phyloP scores from a whole-genome alignment of 352 stramenopile species.

The Pythium monospermum region DNA sequence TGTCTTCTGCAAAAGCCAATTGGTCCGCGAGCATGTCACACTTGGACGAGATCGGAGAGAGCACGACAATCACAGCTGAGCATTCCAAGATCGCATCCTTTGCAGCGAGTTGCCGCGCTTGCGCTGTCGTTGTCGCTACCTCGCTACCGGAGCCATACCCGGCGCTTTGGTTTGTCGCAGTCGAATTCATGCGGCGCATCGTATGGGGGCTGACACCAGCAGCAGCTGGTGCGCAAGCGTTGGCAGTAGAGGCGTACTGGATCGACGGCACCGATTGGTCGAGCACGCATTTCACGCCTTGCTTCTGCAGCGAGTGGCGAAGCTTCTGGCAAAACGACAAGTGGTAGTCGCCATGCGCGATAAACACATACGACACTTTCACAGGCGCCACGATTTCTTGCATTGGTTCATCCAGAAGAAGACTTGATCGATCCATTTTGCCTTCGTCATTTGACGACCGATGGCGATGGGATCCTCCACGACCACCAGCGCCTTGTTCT shows the following conservation, averaged over 20 bases:
- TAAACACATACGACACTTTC: conserved; percentile 49
- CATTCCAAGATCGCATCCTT: conserved; percentile 75
- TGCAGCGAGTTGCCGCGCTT: conserved; percentile 59
- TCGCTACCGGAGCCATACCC: conserved; percentile 20
- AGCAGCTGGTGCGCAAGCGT: neutral
- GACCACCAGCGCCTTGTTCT: conserved; percentile 7
- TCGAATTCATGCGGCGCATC: conserved; percentile 8
- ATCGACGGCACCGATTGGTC: conserved; percentile 48
- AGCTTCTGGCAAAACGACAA: conserved; percentile 54
- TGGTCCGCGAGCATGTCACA: conserved; percentile 72
- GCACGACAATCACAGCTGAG: conserved; percentile 57
- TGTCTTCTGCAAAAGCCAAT: conserved; percentile 77
- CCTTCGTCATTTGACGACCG: conserved; percentile 5
- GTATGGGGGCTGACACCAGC: conserved; percentile 2
- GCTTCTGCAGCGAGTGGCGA: conserved; percentile 47
- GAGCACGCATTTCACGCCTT: conserved; percentile 53
- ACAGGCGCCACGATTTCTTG: neutral
- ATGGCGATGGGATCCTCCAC: conserved; percentile 1
- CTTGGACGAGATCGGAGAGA: conserved; percentile 61
- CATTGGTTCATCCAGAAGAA: conserved; percentile 1
- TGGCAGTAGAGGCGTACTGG: conserved; percentile 29
- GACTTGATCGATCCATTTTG: neutral
- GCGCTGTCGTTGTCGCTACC: conserved; percentile 27
- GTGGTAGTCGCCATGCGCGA: conserved; percentile 73
- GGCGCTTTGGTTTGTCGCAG: conserved; percentile 13